These are phyloP conservation scores for Cercospora sojina DNA, from an alignment of 2,329 filamentous ascomycete genomes.

Conservation along the genomic window DNA sequence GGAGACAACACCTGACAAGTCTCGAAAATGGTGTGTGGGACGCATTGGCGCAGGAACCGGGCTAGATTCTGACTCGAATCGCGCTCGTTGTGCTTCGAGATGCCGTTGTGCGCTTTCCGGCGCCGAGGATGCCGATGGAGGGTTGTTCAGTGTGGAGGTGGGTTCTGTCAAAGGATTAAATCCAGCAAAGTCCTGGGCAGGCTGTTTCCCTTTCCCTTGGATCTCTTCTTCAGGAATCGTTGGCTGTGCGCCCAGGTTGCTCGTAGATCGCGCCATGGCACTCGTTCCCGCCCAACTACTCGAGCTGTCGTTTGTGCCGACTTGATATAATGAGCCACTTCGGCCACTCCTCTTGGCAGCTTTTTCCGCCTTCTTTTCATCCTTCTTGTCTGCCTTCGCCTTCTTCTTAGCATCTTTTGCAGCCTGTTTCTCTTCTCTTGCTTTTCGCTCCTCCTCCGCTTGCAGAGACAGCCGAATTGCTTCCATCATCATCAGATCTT, in stretches of 20 bases:
- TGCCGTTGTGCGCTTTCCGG: constrained; percentile 46
- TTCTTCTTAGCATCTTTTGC: constrained; percentile 81
- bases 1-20: constrained; percentile 83
- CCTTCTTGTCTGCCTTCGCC: constrained; percentile 70
- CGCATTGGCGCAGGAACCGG: constrained; percentile 30
- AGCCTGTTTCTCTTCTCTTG: constrained; percentile 76
- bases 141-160: constrained; percentile 44
- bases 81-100: constrained; percentile 47
- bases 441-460: constrained; percentile 87
- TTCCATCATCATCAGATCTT: constrained; percentile 99
- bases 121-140: constrained; percentile 26
- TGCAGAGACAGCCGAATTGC: constrained; percentile 89
- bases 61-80: constrained; percentile 38
- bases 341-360: constrained; percentile 62
- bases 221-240: constrained; percentile 40
- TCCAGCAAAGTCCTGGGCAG: constrained; percentile 44
- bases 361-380: constrained; percentile 66
- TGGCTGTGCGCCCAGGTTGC: constrained; percentile 52
- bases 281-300: constrained; percentile 36
- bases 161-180: constrained; percentile 47
- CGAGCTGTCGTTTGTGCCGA: constrained; percentile 38
- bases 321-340: constrained; percentile 54
- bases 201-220: constrained; percentile 50
- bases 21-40: constrained; percentile 61
- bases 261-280: constrained; percentile 41